A percentile compares a stretch with the other conserved stretches of the same genome.
These are phyloP conservation scores for Nitzschia sp. DNA, from an alignment of 108 stramenopile species.

Conservation along the genomic window DNA sequence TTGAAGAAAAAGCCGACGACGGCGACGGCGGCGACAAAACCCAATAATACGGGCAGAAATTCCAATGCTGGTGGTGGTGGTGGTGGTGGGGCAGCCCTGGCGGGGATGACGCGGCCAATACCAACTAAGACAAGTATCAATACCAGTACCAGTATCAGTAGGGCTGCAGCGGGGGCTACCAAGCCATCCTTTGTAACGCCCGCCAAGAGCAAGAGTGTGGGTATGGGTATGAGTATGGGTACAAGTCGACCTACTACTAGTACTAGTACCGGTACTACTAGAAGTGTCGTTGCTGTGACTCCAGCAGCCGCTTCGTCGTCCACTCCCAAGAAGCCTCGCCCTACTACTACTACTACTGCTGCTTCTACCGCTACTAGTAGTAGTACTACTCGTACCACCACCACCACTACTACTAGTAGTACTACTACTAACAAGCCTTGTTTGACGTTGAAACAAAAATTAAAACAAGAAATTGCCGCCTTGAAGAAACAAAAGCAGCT, in stretches of 20 bases:
- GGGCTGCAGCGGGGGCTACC: not conserved
- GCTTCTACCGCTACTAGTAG: not conserved
- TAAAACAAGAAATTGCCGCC: conserved; percentile 63
- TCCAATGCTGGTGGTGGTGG: not conserved
- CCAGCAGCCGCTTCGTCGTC: not conserved
- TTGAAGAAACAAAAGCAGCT: conserved; percentile 49
- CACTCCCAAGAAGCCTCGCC: not conserved
- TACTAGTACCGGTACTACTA: not conserved
- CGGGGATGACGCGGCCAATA: not conserved
- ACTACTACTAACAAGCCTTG: not conserved
- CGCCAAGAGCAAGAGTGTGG: not conserved
- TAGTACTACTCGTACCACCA: too few species aligned
- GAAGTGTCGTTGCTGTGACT: not conserved
- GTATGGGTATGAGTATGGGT: not conserved
- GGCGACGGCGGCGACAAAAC: too few species aligned
- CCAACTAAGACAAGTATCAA: not conserved
- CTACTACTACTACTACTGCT: not conserved
- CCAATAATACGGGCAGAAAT: not conserved
- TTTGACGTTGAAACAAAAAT: conserved; percentile 46
- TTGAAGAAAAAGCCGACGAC: conserved; percentile 25
- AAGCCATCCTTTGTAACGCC: not conserved
- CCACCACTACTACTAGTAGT: not conserved
- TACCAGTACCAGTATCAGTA: not conserved
- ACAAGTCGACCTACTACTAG: not conserved
- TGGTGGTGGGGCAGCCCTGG: not conserved